Percentiles rank a stretch among this genome's conserved stretches.
phyloP scores from a whole-genome alignment of 2,329 filamentous ascomycete species.

The Gaeumannomyces tritici region DNA sequence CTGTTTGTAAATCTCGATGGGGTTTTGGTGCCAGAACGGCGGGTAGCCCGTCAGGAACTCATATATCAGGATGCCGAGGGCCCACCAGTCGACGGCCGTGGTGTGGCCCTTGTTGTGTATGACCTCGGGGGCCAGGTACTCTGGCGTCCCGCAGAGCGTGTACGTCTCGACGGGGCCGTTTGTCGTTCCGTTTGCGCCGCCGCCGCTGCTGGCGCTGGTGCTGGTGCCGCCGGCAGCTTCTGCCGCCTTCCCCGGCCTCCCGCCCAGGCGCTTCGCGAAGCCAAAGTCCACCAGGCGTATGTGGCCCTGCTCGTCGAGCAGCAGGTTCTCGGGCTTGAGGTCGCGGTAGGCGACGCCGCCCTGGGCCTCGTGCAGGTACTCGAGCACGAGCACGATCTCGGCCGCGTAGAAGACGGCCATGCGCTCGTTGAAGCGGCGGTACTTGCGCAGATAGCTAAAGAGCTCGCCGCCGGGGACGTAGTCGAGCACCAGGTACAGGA shows the following conservation, averaged over 20 bases:
- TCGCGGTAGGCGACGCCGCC: conserved; percentile 73
- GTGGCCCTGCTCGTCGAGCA: conserved; percentile 69
- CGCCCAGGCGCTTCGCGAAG: conserved; percentile 70
- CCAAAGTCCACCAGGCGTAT: conserved; percentile 80
- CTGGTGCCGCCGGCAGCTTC: conserved; percentile 13
- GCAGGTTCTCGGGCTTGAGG: conserved; percentile 73
- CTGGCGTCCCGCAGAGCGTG: conserved; percentile 73
- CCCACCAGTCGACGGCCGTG: conserved; percentile 80
- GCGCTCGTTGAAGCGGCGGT: conserved; percentile 68
- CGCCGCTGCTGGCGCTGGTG: conserved; percentile 15
- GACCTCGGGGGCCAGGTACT: conserved; percentile 77
- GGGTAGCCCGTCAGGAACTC: conserved; percentile 80
- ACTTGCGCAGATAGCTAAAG: conserved; percentile 71
- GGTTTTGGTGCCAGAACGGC: conserved; percentile 80
- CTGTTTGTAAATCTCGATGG: conserved; percentile 80
- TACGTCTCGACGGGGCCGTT: conserved; percentile 55
- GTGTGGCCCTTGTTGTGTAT: conserved; percentile 74
- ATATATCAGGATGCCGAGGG: conserved; percentile 73
- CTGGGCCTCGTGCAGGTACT: conserved; percentile 71
- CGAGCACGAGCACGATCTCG: conserved; percentile 73
- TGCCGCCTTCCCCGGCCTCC: conserved; percentile 14
- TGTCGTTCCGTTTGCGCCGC: conserved; percentile 10
- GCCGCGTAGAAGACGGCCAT: conserved; percentile 75
- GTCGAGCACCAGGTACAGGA: conserved; percentile 74
- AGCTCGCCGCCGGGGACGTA: conserved; percentile 79